phyloP scores from a whole-genome alignment of 2,329 filamentous ascomycete genomes.

The Acrodontium crateriforme region DNA sequence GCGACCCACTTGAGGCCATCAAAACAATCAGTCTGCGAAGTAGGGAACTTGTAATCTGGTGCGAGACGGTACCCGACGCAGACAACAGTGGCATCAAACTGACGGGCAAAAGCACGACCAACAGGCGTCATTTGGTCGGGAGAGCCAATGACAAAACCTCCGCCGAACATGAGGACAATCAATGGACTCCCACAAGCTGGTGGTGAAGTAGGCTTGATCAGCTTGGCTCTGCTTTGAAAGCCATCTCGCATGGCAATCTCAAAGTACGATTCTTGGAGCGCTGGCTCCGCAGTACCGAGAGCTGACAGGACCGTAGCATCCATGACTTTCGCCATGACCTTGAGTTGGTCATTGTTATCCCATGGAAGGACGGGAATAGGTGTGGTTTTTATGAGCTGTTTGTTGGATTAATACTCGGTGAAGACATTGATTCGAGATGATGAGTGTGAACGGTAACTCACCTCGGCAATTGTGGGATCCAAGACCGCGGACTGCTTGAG shows the following conservation, averaged over 20 bases:
- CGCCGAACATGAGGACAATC: slow-evolving; percentile 13
- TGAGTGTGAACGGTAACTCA: slow-evolving; percentile 1
- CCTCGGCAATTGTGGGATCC: slow-evolving; percentile 4
- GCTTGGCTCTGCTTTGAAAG: slow-evolving; percentile 19
- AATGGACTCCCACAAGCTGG: slow-evolving; percentile 11
- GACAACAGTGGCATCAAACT: slow-evolving; percentile 29
- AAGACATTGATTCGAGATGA: too few species aligned
- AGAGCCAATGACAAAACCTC: slow-evolving; percentile 25
- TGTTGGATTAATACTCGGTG: too few species aligned
- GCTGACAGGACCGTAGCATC: slow-evolving; percentile 1
- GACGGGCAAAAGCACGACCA: slow-evolving; percentile 25
- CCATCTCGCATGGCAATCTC: slow-evolving; percentile 23
- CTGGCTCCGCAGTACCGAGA: slow-evolving; percentile 9
- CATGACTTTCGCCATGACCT: slow-evolving; percentile 2
- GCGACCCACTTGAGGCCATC: slow-evolving; percentile 32
- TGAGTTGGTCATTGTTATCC: slow-evolving; percentile 1
- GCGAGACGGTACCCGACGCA: slow-evolving; percentile 40
- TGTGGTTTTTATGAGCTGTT: slow-evolving; percentile 4
- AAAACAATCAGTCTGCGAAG: slow-evolving; percentile 34
- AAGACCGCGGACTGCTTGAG: slow-evolving; percentile 3
- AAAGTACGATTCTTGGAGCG: slow-evolving; percentile 22
- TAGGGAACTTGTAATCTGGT: slow-evolving; percentile 38
- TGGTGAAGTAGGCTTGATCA: slow-evolving; percentile 17
- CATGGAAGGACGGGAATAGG: slow-evolving; percentile 4
- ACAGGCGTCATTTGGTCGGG: slow-evolving; percentile 30